A percentile compares a stretch with the other conserved stretches of the same genome.
Evolutionary conservation across 139 green algal species (phyloP).

Genomic region (Chlorella sp.): DNA sequence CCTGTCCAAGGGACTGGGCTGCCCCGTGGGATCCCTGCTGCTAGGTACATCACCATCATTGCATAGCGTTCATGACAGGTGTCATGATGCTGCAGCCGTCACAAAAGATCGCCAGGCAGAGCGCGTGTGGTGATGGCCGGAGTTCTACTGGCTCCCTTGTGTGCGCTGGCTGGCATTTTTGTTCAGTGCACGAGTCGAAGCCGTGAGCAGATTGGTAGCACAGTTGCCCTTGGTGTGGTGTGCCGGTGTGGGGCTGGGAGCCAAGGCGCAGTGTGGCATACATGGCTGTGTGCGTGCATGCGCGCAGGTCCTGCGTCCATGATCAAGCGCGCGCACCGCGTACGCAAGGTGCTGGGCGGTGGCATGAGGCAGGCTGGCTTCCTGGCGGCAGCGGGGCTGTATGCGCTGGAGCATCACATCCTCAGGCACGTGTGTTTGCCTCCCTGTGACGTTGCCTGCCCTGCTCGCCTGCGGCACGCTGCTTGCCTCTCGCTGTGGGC

Average conservation of each 20-base stretch:
- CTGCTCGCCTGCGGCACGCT: no score
- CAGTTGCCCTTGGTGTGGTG: background rate
- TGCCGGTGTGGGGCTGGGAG: background rate
- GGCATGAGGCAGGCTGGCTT: conserved; percentile 64
- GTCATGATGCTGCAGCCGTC: no score
- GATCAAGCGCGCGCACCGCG: conserved; percentile 19
- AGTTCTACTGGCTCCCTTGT: background rate
- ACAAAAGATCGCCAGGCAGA: no score
- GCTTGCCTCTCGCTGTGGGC: no score
- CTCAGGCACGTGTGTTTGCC: background rate
- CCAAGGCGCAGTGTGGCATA: background rate
- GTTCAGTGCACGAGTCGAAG: background rate
- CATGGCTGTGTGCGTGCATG: no score
- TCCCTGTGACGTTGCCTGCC: background rate
- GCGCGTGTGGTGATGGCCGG: background rate
- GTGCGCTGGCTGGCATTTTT: background rate
- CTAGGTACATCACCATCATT: conserved; percentile 37
- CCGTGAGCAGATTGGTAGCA: background rate
- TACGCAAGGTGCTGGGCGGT: conserved; percentile 66
- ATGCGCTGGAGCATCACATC: conserved; percentile 28
- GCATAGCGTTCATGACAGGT: no score
- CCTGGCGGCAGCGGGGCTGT: conserved; percentile 41
- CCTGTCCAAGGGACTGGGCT: conserved; percentile 60
- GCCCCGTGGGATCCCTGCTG: conserved; percentile 58
- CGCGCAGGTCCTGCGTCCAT: conserved; percentile 9